A percentile compares a stretch with the other conserved stretches of the same genome.
phyloP scores from a whole-genome alignment of 306 rosid genomes.

The Sesbania bispinosa region DNA sequence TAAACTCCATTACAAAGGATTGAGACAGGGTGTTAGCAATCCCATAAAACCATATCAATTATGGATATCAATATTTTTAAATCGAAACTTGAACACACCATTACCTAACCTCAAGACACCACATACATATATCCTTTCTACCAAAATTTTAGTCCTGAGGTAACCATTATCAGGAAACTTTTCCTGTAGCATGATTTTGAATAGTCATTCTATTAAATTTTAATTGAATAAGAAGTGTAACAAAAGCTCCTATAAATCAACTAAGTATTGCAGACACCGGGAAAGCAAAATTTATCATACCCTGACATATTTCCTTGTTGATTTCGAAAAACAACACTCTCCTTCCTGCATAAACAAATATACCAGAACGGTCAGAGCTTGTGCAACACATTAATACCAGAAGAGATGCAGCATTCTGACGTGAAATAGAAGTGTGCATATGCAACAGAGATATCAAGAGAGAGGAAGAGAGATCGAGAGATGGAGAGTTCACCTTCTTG shows the following conservation, averaged over 20 bases:
- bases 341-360: slow-evolving; percentile 27
- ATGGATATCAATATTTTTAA: neutral
- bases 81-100: neutral
- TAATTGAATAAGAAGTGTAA: neutral
- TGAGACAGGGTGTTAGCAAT: neutral
- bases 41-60: neutral
- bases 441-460: neutral
- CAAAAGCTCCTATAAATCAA: neutral
- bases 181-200: neutral
- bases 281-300: neutral
- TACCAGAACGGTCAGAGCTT: neutral
- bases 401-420: neutral
- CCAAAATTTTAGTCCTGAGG: neutral
- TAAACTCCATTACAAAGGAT: neutral
- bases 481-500: neutral
- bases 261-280: neutral
- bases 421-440: neutral
- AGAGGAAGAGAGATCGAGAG: neutral
- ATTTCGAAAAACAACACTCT: neutral
- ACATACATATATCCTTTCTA: neutral
- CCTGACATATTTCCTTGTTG: slow-evolving; percentile 25
- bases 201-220: neutral
- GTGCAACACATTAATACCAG: neutral
- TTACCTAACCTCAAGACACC: neutral
- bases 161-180: neutral